phyloP scores from a whole-genome alignment of 495 filamentous ascomycete species.

The Parmelia sp. region DNA sequence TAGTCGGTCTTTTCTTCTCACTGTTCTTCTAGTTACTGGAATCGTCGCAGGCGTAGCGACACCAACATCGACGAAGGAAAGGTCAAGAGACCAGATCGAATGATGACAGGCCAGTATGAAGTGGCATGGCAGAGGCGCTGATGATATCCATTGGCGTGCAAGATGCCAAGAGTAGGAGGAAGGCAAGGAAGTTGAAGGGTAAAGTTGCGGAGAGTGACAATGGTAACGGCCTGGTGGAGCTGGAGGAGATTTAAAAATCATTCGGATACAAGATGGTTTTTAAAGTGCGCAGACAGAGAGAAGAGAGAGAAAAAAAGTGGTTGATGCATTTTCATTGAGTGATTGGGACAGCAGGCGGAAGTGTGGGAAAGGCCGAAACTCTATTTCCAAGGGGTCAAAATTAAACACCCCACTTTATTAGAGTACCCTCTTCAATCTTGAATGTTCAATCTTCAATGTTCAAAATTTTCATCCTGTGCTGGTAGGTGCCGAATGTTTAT shows the following conservation, averaged over 20 bases:
- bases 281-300: not conserved
- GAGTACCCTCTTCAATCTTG: no score
- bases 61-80: slow-evolving; percentile 8
- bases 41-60: not conserved
- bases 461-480: no score
- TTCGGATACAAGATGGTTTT: not conserved
- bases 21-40: not conserved
- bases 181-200: not conserved
- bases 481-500: no score
- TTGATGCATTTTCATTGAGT: no score
- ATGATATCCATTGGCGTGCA: not conserved
- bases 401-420: no score
- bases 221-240: not conserved
- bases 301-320: no score
- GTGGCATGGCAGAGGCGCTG: not conserved
- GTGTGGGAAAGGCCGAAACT: no score
- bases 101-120: slow-evolving; percentile 1
- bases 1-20: not conserved
- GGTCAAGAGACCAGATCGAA: not conserved
- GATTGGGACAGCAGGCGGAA: no score
- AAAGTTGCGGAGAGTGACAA: not conserved
- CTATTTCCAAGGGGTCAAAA: no score
- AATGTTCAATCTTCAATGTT: no score
- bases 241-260: not conserved
- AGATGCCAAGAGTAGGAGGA: not conserved